Conservation (phyloP, 2,329 filamentous ascomycete genomes). For the Hypoxylon sp. region DNA sequence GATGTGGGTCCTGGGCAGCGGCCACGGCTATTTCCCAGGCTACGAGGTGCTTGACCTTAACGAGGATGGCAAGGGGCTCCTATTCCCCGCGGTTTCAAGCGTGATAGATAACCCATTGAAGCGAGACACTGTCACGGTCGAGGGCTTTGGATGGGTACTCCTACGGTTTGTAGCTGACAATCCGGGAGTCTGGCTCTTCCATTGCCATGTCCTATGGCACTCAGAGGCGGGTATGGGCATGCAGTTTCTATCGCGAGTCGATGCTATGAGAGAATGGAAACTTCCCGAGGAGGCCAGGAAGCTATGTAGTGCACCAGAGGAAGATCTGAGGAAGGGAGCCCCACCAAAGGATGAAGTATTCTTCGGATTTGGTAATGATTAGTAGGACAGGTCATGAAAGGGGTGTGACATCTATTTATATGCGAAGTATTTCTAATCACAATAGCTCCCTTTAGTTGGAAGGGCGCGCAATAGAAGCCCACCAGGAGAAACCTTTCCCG, state of each 20-base stretch:
- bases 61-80: slow-evolving; percentile 53
- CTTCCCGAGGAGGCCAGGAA: slow-evolving; percentile 62
- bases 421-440: neutral
- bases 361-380: slow-evolving; percentile 54
- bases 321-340: slow-evolving; percentile 64
- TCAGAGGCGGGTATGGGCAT: slow-evolving; percentile 58
- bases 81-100: slow-evolving; percentile 56
- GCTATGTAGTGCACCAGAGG: slow-evolving; percentile 61
- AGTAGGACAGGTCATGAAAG: slow-evolving; percentile 8
- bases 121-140: slow-evolving; percentile 62
- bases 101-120: slow-evolving; percentile 60
- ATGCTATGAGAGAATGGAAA: slow-evolving; percentile 60
- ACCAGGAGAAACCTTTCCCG: neutral
- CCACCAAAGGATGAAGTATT: slow-evolving; percentile 66
- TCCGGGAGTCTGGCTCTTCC: slow-evolving; percentile 62
- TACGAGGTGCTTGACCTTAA: slow-evolving; percentile 57
- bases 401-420: neutral
- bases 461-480: neutral
- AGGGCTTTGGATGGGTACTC: slow-evolving; percentile 66
- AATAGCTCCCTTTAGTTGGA: neutral
- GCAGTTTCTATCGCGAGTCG: slow-evolving; percentile 62
- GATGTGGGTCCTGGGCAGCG: slow-evolving; percentile 69
- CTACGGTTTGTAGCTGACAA: slow-evolving; percentile 66
- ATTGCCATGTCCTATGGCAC: slow-evolving; percentile 60
- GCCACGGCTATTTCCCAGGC: slow-evolving; percentile 73